Evolutionary conservation across 129 eudicot species (phyloP), one percentile per base, ranked within the genome.

Genomic region (sunflower (Helianthus annuus)): DNA sequence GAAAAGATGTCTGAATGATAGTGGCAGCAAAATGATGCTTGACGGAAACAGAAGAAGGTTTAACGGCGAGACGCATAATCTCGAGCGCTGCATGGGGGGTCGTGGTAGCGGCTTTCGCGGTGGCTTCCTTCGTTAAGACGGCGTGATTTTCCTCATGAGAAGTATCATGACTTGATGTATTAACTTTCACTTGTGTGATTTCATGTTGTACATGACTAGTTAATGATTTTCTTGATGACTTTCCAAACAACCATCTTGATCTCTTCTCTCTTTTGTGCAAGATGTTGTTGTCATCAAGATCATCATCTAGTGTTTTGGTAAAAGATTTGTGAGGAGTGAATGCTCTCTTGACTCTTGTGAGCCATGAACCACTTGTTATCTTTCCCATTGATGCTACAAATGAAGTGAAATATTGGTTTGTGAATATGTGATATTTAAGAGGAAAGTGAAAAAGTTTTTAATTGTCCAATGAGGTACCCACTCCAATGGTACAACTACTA

Each of bases 1-100:
- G 89, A 63, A 94, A 94, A 77, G 93, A 87, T 27, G 97, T 88
- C 72, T 94, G 98, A 67, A 94, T 90, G 85, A 86, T 36, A 54
- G 70, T 77, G 63, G 98, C 96, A 24, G 98, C 96, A 48, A 73
- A 59, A 51, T 89, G 86, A 64, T 80, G 81, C 27, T 76, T 75
- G 16, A 63, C 70, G 1, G 84, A 78, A 71, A 65, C 49, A 40
- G 91, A 72, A 48, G 81, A 59, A 10, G 83, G 83, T 71, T 81
- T 78, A 9, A 87, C 68, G 22, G 85, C 68, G 42, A 86, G 70
- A 22, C 82, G 82, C 38, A 86, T 74, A 39, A 84, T 82, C 76
- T 88, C 88, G 49, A 68, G 83, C 0, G 91, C 91, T 7, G 89
- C 95, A 53, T 85, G 71, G 13, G 93, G 89, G 10, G 87, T 84